Percentiles rank a stretch among this genome's conserved stretches.
These are phyloP conservation scores for Cercospora sp. DNA, from an alignment of 2,329 filamentous ascomycete species.

Conservation along the genomic window DNA sequence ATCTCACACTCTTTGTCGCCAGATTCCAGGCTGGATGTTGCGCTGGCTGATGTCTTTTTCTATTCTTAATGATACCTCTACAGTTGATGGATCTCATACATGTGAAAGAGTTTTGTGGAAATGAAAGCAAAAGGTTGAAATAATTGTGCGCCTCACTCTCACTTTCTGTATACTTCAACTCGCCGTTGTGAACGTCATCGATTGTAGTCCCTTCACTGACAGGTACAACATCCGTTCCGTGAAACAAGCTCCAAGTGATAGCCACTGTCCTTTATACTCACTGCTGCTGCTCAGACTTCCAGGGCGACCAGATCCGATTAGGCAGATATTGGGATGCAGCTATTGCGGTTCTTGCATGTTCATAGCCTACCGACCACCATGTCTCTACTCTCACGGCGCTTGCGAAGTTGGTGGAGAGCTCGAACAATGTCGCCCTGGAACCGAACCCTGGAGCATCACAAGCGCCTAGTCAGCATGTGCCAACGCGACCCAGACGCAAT, in stretches of 20 bases:
- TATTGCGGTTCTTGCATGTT: neutral
- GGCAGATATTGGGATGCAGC: neutral
- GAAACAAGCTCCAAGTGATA: no score
- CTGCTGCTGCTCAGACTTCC: neutral
- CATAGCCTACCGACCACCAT: neutral
- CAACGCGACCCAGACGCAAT: neutral
- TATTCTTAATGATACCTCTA: slow-evolving; percentile 28
- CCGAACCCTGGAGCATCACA: neutral
- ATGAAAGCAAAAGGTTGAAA: slow-evolving; percentile 20
- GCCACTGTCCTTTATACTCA: neutral
- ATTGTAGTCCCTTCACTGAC: no score
- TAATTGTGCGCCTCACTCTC: neutral
- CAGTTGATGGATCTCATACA: slow-evolving; percentile 15
- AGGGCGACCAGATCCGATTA: neutral
- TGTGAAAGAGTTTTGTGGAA: slow-evolving; percentile 2
- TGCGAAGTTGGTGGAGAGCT: no score
- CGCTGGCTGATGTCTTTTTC: slow-evolving; percentile 4
- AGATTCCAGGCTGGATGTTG: slow-evolving; percentile 4
- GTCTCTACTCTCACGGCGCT: neutral
- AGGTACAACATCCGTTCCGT: no score
- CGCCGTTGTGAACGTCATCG: no score
- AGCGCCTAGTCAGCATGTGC: neutral
- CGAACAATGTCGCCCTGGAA: neutral
- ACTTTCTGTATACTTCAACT: no score
- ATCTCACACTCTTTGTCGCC: slow-evolving; percentile 8